Base-by-base conservation (phyloP, 164 flowering plant species). In the Paratinospora sagittata region DNA sequence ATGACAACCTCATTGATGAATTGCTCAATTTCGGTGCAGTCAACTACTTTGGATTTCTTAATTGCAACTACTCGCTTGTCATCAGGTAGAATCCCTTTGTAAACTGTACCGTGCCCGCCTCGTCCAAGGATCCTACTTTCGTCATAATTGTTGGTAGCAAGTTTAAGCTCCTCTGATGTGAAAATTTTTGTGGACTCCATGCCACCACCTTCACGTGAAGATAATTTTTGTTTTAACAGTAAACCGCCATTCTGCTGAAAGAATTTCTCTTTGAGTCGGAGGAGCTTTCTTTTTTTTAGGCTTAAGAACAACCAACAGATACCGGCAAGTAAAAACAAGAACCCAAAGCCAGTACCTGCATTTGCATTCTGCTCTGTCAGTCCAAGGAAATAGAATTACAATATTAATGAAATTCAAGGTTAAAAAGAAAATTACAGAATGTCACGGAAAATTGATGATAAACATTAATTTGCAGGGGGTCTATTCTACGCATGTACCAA, bases 1-100 rank as follows among this genome's bases (percentile, higher is more conserved):
- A 79, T 73, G n/a, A 55, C 72, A 10, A 79, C 71, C 65, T 75
- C 78, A 27, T 74, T 76, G n/a, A 73, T 79, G 34, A 79, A 73
- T 65, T 71, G 77, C 36, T 74, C 67, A 13, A 79, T 72, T 37
- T 76, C 79, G 34, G 3, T 68, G 36, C 76, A 43, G 23, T 76
- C 77, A 9, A 69, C 57, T 60, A 64, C 17, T 65, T 64, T 76
- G 13, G 82, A 73, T 64, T 73, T 79, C 64, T 79, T 73, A 10
- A 75, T 75, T 14, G 78, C 78, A 19, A 75, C 74, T 43, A 70
- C 16, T 0, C 67, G 43, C 2, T 75, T 14, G 68, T 66, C 67
- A 10, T 30, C 34, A 30, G 73, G 64, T 9, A 75, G 34, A 27
- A 63, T 68, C 8, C 76, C 66, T 30, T 63, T 30, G 34, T 30